A percentile compares a stretch with the other conserved stretches of the same genome.
Evolutionary conservation across 352 stramenopile species (phyloP).

Genomic region (Pythium brassicae): DNA sequence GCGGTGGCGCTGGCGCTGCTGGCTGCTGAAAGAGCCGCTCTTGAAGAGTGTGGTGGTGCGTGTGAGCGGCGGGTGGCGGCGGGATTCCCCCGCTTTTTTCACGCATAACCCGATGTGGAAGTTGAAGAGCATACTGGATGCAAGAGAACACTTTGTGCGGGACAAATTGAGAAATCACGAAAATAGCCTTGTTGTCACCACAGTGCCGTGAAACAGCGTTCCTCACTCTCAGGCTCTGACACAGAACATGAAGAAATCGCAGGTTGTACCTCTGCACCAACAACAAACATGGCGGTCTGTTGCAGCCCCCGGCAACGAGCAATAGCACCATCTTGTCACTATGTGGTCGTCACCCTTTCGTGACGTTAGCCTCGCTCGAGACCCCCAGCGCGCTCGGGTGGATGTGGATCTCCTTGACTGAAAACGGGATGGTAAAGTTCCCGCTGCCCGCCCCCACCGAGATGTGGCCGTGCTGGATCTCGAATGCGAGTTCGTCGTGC

Average conservation of each 20-base stretch:
- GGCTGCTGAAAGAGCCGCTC: not conserved
- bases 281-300: too few species aligned
- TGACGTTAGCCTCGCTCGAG: too few species aligned
- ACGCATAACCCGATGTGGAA: not conserved
- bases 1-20: not conserved
- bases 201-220: too few species aligned
- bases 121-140: not conserved
- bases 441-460: constrained; percentile 47
- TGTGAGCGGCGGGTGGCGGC: not conserved
- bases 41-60: not conserved
- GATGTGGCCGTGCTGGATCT: constrained; percentile 58
- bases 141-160: not conserved
- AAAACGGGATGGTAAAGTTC: constrained; percentile 76
- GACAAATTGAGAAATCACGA: constrained; percentile 11
- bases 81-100: not conserved
- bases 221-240: too few species aligned
- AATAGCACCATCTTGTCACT: too few species aligned
- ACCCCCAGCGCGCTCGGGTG: constrained; percentile 21
- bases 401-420: constrained; percentile 61
- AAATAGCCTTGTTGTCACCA: too few species aligned
- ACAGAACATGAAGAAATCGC: too few species aligned
- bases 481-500: constrained; percentile 57
- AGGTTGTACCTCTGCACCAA: too few species aligned
- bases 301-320: too few species aligned
- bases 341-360: too few species aligned